phyloP scores from a whole-genome alignment of 2,329 filamentous ascomycete genomes.

The Penicillium sp. region DNA sequence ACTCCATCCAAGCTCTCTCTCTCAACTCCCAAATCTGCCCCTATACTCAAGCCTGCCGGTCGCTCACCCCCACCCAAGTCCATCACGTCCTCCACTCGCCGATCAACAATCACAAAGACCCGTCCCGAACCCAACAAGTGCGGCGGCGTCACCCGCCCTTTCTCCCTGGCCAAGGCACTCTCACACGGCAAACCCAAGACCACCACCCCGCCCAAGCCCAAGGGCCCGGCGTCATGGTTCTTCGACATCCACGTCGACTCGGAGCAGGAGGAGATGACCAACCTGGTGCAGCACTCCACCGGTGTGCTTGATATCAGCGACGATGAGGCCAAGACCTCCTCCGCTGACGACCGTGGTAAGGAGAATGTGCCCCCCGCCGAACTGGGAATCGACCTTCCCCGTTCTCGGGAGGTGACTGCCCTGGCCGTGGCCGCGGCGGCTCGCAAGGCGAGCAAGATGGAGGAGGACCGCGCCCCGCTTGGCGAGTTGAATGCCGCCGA shows the following conservation, averaged over 20 bases:
- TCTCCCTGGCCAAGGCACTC: conserved; percentile 78
- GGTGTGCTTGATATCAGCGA: conserved; percentile 85
- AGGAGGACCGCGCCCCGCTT: conserved; percentile 67
- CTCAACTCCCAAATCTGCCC: conserved; percentile 51
- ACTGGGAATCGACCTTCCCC: conserved; percentile 62
- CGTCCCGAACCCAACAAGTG: conserved; percentile 67
- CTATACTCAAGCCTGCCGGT: conserved; percentile 70
- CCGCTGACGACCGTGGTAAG: conserved; percentile 69
- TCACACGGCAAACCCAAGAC: conserved; percentile 56
- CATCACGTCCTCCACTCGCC: conserved; percentile 60
- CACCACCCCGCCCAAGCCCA: conserved; percentile 42
- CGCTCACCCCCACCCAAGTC: conserved; percentile 76
- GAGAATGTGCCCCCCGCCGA: conserved; percentile 82
- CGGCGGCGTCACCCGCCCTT: conserved; percentile 59
- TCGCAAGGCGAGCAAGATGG: conserved; percentile 57
- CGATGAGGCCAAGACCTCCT: conserved; percentile 66
- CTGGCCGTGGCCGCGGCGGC: conserved; percentile 26
- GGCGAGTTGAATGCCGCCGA: conserved; percentile 68
- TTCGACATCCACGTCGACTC: conserved; percentile 96
- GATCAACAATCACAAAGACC: conserved; percentile 63
- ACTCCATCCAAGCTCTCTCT: conserved; percentile 34
- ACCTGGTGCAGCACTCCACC: conserved; percentile 88
- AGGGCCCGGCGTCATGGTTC: conserved; percentile 63
- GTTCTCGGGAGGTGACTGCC: conserved; percentile 23
- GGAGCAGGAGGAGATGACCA: conserved; percentile 85